Evolutionary conservation across 2,329 filamentous ascomycete species (phyloP).

Genomic region (Fusarium penzigii): DNA sequence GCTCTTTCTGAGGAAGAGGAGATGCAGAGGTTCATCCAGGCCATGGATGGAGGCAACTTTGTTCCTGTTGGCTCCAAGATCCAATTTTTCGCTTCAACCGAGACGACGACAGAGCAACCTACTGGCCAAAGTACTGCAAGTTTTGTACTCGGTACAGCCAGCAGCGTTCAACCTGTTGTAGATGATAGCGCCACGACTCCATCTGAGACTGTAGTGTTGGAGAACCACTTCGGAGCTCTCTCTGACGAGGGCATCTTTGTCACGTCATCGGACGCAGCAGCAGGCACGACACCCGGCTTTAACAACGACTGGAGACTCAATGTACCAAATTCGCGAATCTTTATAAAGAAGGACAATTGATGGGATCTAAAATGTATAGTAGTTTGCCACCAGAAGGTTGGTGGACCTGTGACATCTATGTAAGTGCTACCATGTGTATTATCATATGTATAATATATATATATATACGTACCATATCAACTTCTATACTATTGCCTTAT

Average conservation of each 20-base stretch:
- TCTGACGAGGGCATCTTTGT: slow-evolving; percentile 62
- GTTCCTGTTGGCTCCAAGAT: slow-evolving; percentile 65
- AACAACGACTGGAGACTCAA: slow-evolving; percentile 37
- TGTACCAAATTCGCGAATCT: slow-evolving; percentile 37
- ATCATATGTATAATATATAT: slow-evolving; percentile 7
- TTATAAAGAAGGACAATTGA: slow-evolving; percentile 10
- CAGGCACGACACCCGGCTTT: slow-evolving; percentile 28
- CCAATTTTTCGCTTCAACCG: slow-evolving; percentile 60
- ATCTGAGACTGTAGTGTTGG: slow-evolving; percentile 24
- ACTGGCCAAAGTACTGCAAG: slow-evolving; percentile 11
- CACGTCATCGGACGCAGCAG: slow-evolving; percentile 25
- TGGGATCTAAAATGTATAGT: background rate
- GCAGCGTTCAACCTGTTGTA: slow-evolving; percentile 11
- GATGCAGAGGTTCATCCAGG: slow-evolving; percentile 54
- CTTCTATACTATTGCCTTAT: background rate
- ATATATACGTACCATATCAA: slow-evolving; percentile 6
- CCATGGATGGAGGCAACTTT: slow-evolving; percentile 51
- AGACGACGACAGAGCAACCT: slow-evolving; percentile 27
- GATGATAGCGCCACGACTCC: background rate
- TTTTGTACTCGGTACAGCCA: slow-evolving; percentile 37
- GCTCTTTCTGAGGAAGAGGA: slow-evolving; percentile 48
- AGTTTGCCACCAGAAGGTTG: too few species aligned
- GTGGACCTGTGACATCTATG: too few species aligned
- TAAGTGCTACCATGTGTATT: too few species aligned
- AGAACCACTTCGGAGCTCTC: slow-evolving; percentile 61